Evolutionary conservation across 495 filamentous ascomycete genomes (phyloP), one percentile per base, ranked within the genome.

Genomic region (Penicillium alfredii): DNA sequence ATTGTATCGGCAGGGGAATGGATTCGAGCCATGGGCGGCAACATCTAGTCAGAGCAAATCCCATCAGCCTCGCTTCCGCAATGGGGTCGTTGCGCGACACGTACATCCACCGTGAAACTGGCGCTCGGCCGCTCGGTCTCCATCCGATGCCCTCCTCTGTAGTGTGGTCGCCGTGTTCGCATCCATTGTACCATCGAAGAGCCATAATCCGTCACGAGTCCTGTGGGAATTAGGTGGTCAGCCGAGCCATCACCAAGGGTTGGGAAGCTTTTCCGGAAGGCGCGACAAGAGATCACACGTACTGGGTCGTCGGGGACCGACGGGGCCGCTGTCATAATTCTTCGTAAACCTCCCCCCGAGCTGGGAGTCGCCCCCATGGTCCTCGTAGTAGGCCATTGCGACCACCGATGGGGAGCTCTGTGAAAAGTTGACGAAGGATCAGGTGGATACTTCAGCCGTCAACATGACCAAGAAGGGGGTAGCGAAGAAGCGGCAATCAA

Each of bases 141-240:
- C 53, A 85, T 71, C 18, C 61, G 61, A 38, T 77, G 75, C 15
- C 69, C 70, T 17, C 78, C 78, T 54, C 77, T 78, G 63, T 83
- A 94, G 44, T 75, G 73, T 10, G 87, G 84, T 47, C 80, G 75
- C 19, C 90, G 78, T 55, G 85, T 78, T 49, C 82, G 83, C 84
- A 95, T 88, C 84, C 85, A 98, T 63, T 89, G 84, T 33, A 87
- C 81, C 58, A 94, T 76, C 4, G 87, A 92, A 7, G 90, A 84
- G 44, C 89, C 86, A 76, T 96, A 96, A 58, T 98, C 92, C 10
- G 92, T 97, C 5, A 94, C 86, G 33, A 90, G 80, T 47, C 66
- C 66, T 70, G 38, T 8, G 16, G 21, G 31, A 14, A 9, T 21
- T 9, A 14, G 9, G 20, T 10, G 24, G 38, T 43, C 24, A 44